A percentile compares a stretch with the other conserved stretches of the same genome.
Conservation (phyloP, 805 yeast genomes). For the Starmerella powellii region DNA sequence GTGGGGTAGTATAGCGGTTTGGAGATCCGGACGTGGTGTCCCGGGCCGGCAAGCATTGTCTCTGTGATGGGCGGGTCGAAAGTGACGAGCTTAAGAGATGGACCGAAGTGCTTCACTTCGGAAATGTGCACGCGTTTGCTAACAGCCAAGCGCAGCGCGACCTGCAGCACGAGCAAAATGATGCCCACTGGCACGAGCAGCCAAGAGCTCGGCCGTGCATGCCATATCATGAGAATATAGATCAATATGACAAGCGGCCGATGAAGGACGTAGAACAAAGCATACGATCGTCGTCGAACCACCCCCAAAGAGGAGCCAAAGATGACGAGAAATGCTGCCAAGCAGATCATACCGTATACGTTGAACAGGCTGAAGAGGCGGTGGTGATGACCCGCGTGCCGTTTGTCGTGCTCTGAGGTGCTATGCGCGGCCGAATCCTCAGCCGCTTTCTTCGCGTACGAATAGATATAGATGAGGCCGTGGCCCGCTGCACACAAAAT, state of each 20-base stretch:
- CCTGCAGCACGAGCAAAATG: conserved; percentile 44
- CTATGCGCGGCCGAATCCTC: neutral
- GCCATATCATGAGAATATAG: conserved; percentile 55
- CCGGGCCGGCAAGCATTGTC: conserved; percentile 31
- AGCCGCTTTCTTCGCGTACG: conserved; percentile 5
- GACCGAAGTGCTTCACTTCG: conserved; percentile 32
- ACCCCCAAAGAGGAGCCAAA: conserved; percentile 52
- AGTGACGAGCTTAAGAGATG: conserved; percentile 36
- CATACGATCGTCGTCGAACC: conserved; percentile 52
- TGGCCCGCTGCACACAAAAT: conserved; percentile 57
- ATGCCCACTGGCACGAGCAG: conserved; percentile 43
- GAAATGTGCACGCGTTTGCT: conserved; percentile 17
- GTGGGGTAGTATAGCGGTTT: conserved; percentile 23
- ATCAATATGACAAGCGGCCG: conserved; percentile 59
- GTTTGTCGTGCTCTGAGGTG: neutral
- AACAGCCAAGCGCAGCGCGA: conserved; percentile 37
- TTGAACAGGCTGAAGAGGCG: conserved; percentile 31
- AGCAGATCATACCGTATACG: conserved; percentile 56
- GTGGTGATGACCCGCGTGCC: conserved; percentile 17
- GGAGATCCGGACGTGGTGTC: conserved; percentile 36
- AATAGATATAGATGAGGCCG: conserved; percentile 40
- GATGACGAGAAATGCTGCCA: conserved; percentile 39
- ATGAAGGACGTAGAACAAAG: conserved; percentile 57
- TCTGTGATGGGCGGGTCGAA: conserved; percentile 27
- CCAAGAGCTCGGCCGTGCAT: conserved; percentile 66